Evolutionary conservation across 306 rosid species (phyloP).

Genomic region (Vigna radiata): DNA sequence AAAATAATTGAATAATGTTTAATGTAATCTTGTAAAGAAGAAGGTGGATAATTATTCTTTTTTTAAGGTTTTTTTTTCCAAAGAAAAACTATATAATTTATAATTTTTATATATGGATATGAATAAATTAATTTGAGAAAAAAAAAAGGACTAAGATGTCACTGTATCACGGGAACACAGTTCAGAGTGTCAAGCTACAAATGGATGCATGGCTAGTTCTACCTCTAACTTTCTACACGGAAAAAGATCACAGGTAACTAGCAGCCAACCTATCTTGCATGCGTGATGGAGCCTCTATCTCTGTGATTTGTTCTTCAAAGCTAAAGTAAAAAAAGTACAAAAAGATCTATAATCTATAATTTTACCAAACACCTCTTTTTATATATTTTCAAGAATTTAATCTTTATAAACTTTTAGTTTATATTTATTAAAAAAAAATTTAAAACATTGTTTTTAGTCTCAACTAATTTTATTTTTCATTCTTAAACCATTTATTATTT

Average conservation of each 20-base stretch:
- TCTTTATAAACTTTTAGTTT: too few species aligned
- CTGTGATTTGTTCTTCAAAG: slow-evolving; percentile 16
- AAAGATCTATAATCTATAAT: not conserved
- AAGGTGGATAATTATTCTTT: too few species aligned
- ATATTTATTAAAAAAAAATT: too few species aligned
- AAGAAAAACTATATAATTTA: too few species aligned
- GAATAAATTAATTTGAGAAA: not conserved
- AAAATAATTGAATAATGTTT: too few species aligned
- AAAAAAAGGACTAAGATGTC: not conserved
- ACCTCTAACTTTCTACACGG: slow-evolving; percentile 23
- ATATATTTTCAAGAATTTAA: too few species aligned
- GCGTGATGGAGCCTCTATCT: slow-evolving; percentile 51
- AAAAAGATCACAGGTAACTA: slow-evolving; percentile 43
- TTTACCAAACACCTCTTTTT: not conserved
- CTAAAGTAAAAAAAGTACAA: not conserved
- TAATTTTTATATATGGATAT: too few species aligned
- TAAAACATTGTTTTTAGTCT: too few species aligned
- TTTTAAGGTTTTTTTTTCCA: too few species aligned
- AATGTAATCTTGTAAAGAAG: too few species aligned
- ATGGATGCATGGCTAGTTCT: slow-evolving; percentile 29
- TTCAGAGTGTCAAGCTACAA: slow-evolving; percentile 26
- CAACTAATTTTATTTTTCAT: too few species aligned
- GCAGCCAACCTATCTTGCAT: slow-evolving; percentile 49
- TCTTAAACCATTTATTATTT: too few species aligned
- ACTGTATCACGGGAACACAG: slow-evolving; percentile 36